Evolutionary conservation across 2,329 filamentous ascomycete genomes (phyloP).

Genomic region (Alternaria burnsii): DNA sequence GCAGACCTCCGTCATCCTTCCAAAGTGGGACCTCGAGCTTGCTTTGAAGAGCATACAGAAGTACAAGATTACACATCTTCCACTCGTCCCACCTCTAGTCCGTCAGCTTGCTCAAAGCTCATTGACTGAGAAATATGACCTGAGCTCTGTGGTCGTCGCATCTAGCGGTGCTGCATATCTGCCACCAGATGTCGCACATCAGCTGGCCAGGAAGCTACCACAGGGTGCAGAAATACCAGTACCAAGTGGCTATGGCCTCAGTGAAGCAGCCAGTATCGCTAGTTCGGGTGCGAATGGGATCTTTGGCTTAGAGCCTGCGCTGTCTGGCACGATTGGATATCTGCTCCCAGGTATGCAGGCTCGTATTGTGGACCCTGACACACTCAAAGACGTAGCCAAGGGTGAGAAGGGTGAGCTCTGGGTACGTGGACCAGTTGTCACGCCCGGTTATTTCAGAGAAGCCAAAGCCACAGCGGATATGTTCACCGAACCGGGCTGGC

Average conservation of each 20-base stretch:
- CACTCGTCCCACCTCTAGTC: constrained; percentile 41
- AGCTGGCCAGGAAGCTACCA: constrained; percentile 39
- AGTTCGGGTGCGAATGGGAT: constrained; percentile 33
- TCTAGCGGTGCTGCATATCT: constrained; percentile 41
- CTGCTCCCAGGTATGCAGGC: constrained; percentile 41
- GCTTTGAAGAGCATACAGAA: constrained; percentile 38
- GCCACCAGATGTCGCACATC: constrained; percentile 38
- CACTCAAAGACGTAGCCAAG: constrained; percentile 32
- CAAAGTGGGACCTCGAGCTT: constrained; percentile 40
- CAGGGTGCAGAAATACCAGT: constrained; percentile 35
- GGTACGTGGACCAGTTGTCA: constrained; percentile 39
- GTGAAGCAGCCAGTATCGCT: constrained; percentile 42
- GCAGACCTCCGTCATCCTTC: constrained; percentile 37
- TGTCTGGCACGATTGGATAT: constrained; percentile 39
- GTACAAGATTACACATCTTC: constrained; percentile 36
- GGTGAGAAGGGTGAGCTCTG: constrained; percentile 41
- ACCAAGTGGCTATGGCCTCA: constrained; percentile 40
- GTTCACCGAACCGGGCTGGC: constrained; percentile 38
- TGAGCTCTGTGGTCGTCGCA: constrained; percentile 33
- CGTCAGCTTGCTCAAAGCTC: constrained; percentile 39
- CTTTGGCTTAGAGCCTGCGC: constrained; percentile 34
- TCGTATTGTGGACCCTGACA: constrained; percentile 39
- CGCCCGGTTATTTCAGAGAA: constrained; percentile 45
- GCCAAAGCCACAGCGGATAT: constrained; percentile 37
- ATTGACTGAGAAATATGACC: constrained; percentile 39